Evolutionary conservation across 2,329 filamentous ascomycete genomes (phyloP), one percentile per base, ranked within the genome.

Genomic region (Diaporthe amygdali): DNA sequence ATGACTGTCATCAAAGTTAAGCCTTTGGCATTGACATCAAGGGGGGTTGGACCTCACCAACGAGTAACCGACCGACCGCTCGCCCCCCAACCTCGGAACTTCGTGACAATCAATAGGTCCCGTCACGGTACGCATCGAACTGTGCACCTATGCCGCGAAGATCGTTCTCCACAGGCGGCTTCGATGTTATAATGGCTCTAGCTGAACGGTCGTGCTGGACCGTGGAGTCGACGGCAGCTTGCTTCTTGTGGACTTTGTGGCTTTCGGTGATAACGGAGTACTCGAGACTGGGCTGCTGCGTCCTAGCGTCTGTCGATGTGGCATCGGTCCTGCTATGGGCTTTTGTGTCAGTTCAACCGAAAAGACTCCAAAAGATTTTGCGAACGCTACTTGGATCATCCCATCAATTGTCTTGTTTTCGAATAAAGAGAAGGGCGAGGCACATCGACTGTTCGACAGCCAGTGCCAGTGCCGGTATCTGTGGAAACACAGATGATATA

Each of bases 141-240:
- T 68, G 66, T 30, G 66, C 15, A 2, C 66, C 66, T 3, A 68
- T 20, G 32, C 66, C 66, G 12, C 9, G 32, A 47, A 68, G 44
- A 17, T 32, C n/a, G 10, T 51, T 17, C 7, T 32, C 15, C 8
- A 27, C 6, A 12, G 22, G 15, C 17, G 44, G n/a, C 52, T 46
- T 56, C 14, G 3, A n/a, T 30, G 22, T 2, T 25, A 12, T 30
- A 15, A 2, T 6, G 10, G n/a, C 7, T n/a, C 22, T n/a, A 2
- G 32, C 3, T 9, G 32, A 10, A 15, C 4, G 3, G 27, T 12
- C 14, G 22, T 20, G n/a, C 5, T 64, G 30, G 14, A 5, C 30
- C 6, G 20, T 3, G 12, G n/a, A 37, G 12, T 41, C 7, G 20
- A 4, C 6, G 27, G 7, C 12, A 5, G 3, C 6, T 12, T 25